Evolutionary conservation across 768 basidiomycete species (phyloP).

Genomic region (Terana coerulea): DNA sequence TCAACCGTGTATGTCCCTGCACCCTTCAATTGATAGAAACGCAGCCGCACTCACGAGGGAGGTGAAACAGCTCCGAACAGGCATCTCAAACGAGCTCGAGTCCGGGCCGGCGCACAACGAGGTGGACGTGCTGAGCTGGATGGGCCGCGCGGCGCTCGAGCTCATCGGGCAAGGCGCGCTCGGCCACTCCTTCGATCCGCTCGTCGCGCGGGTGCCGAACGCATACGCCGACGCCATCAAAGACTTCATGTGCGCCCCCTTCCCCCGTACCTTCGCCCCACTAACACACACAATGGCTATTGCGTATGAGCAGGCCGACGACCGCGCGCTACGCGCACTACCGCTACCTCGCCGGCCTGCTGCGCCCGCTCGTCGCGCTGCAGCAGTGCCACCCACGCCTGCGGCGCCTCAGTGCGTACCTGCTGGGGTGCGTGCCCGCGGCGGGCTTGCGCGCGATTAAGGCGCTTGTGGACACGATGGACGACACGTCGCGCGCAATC

Average conservation of each 20-base stretch:
- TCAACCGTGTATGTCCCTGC: conserved; percentile 6
- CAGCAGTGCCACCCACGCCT: conserved; percentile 2
- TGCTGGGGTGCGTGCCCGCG: neutral
- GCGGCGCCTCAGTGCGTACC: neutral
- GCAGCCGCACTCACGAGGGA: neutral
- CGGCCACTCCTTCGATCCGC: conserved; percentile 18
- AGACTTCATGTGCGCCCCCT: conserved; percentile 11
- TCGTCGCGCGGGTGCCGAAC: conserved; percentile 9
- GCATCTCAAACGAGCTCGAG: conserved; percentile 5
- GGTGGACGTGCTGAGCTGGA: conserved; percentile 17
- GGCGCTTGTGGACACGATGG: conserved; percentile 33
- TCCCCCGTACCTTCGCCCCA: neutral
- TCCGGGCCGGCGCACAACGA: neutral
- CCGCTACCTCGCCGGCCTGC: neutral
- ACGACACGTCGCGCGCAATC: conserved; percentile 33
- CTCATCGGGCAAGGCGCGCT: conserved; percentile 21
- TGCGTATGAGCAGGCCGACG: neutral
- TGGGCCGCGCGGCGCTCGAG: conserved; percentile 18
- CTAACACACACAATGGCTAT: neutral
- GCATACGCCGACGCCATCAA: conserved; percentile 16
- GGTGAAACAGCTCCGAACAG: conserved; percentile 17
- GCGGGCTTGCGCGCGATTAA: conserved; percentile 20
- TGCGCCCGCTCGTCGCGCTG: neutral
- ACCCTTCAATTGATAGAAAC: neutral
- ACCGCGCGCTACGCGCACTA: neutral